Evolutionary conservation across 768 basidiomycete genomes (phyloP), one percentile per base, ranked within the genome.

Genomic region (Mycena amicta): DNA sequence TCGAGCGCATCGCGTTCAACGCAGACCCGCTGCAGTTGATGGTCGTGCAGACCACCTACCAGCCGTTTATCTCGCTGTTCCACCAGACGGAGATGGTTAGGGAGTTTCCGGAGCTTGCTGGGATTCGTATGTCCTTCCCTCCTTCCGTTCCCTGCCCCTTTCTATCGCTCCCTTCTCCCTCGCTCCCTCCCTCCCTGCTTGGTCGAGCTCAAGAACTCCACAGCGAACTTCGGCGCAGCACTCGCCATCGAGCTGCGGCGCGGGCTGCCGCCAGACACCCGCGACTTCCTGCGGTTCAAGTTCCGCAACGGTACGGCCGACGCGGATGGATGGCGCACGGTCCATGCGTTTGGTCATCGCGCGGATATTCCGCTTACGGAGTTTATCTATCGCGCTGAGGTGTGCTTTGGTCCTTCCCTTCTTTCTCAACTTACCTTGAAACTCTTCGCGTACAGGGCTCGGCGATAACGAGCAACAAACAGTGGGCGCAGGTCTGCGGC

Each of bases 51-150:
- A 87, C 88, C 18, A 90, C 90, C 60, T 95, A 95, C 79, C 93
- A 94, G 71, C 88, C 93, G 12, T 92, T 95, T 82, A 87, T 94
- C 67, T 93, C 91, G 2, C 80, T 95, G 71, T 89, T 95, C 84
- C 83, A 86, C 69, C 83, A 90, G 72, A 84, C 90, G 15, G 89
- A 88, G 56, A 74, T 88, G 56, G 66, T 73, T 64, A 75, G 81
- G 8, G 12, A 13, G 56, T 74, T 85, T 68, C 87, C 88, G 1
- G 80, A 88, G 50, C 72, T 88, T 61, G 72, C 73, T 39, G 85
- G 78, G 31, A 82, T 92, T 61, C 88, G 89, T 91, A 68, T 69
- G 89, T 84, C 3, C 15, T 22, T 33, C 25, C 29, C 28, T 20
- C 33, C 39, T 43, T 16, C 47, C 20, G 13, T 27, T 37, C 3